Base-by-base conservation (phyloP, 441 rosid species). In the Croton laevigatus region DNA sequence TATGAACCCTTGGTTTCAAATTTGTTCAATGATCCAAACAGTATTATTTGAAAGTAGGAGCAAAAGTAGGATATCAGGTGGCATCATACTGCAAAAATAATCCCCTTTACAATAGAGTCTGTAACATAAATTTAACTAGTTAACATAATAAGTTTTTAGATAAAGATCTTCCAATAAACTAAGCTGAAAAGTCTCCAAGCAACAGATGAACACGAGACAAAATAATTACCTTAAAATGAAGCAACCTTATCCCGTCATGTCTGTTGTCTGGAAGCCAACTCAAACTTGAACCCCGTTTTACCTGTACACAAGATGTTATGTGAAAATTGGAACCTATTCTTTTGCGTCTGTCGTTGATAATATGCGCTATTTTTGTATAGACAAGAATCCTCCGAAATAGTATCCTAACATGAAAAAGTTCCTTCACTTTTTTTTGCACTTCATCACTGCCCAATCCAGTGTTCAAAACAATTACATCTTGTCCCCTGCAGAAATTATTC, bases 81-180 rank as follows among this genome's bases (percentile, higher is more conserved):
- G 87, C 88, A 93, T 92, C 48, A 91, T 85, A 52, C 93, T 78
- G 19, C 96, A 89, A 68, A 91, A 80, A 62, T 91, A 95, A 81
- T 95, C 98, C 75, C 99, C 99, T 76, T 82, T 92, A 59, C 89
- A 93, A 83, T 92, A 93, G n/a, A n/a, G n/a, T n/a, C n/a, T n/a
- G n/a, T n/a, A n/a, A n/a, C n/a, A n/a, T n/a, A n/a, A n/a, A n/a
- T n/a, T n/a, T n/a, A n/a, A n/a, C n/a, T n/a, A n/a, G n/a, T n/a
- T 5, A 14, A 22, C 38, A 14, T 20, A 37, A 63, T 20, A 19
- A 14, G 16, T 53, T 45, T 59, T 37, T n/a, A 54, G 9, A 67
- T 0, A 36, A 66, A 60, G 22, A 57, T 52, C 45, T 76, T 68
- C 55, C 48, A 53, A 8, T 46, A 69, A 59, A 40, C 73, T 38